Conservation (phyloP, 768 basidiomycete genomes). For the Agrocybe praecox region DNA sequence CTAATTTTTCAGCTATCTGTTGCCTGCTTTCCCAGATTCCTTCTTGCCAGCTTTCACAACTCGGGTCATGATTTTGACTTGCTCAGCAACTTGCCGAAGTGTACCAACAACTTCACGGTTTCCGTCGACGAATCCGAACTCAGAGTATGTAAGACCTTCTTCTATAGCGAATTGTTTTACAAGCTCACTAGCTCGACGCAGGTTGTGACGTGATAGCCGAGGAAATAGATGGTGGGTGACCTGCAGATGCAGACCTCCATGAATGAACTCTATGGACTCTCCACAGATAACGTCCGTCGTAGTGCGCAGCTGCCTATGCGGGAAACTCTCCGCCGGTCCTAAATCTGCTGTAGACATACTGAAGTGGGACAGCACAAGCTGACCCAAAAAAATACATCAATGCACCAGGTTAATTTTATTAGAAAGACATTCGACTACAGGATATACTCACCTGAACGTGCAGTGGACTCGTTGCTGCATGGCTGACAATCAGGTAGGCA, state of each 20-base stretch:
- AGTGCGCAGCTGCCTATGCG: constrained; percentile 92
- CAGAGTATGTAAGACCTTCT: constrained; percentile 83
- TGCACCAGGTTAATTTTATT: no score
- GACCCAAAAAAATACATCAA: no score
- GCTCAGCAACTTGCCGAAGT: constrained; percentile 82
- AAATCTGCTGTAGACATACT: constrained; percentile 92
- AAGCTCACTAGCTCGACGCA: constrained; percentile 76
- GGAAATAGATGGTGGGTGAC: constrained; percentile 98
- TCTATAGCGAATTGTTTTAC: constrained; percentile 90
- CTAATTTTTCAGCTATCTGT: no score
- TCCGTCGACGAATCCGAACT: constrained; percentile 88
- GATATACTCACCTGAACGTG: constrained; percentile 84
- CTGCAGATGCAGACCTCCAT: constrained; percentile 98
- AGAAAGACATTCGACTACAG: no score
- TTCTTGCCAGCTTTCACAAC: constrained; percentile 79
- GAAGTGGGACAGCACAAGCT: constrained; percentile 98
- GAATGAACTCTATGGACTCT: constrained; percentile 81
- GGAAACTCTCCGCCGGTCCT: constrained; percentile 91
- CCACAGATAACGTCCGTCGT: constrained; percentile 95
- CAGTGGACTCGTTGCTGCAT: constrained; percentile 85
- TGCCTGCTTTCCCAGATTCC: no score
- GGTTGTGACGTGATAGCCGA: constrained; percentile 92
- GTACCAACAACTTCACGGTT: constrained; percentile 86
- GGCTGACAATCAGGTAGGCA: constrained; percentile 80
- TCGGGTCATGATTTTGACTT: constrained; percentile 77